Evolutionary conservation across 2,329 filamentous ascomycete genomes (phyloP).

Genomic region (Boeremia lycopersici): DNA sequence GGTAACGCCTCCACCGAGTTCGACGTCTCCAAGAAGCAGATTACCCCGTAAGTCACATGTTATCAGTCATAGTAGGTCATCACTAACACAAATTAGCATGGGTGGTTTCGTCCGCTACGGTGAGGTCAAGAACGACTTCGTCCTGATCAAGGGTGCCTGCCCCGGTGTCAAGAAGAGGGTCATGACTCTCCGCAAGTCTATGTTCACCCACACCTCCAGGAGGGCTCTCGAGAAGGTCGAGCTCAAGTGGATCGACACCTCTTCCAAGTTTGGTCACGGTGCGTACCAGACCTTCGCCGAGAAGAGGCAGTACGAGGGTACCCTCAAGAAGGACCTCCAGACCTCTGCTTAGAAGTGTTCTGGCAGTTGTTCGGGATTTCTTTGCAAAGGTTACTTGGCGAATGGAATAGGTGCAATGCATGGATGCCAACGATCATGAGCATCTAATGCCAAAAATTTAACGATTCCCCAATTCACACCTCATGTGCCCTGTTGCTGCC

Average conservation of each 20-base stretch:
- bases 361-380: slow-evolving; percentile 36
- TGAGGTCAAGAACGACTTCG: slow-evolving; percentile 98
- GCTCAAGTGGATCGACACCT: slow-evolving; percentile 99
- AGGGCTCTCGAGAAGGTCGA: slow-evolving; percentile 98
- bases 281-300: slow-evolving; percentile 98
- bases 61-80: neutral
- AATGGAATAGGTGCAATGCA: slow-evolving; percentile 45
- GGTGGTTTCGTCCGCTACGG: slow-evolving; percentile 99
- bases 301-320: slow-evolving; percentile 97
- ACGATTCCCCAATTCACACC: slow-evolving; percentile 47
- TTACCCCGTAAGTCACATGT: slow-evolving; percentile 85
- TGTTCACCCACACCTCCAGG: slow-evolving; percentile 96
- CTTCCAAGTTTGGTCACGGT: slow-evolving; percentile 99
- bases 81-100: slow-evolving; percentile 67
- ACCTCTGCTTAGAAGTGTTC: slow-evolving; percentile 56
- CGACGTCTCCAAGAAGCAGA: slow-evolving; percentile 98
- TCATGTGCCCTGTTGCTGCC: neutral
- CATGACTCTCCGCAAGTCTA: slow-evolving; percentile 98
- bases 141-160: slow-evolving; percentile 96
- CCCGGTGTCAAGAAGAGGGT: slow-evolving; percentile 99
- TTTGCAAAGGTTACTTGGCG: slow-evolving; percentile 46
- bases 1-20: slow-evolving; percentile 93
- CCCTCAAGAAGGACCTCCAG: slow-evolving; percentile 96
- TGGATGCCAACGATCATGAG: slow-evolving; percentile 41
- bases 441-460: slow-evolving; percentile 43